Percentiles rank a stretch among this genome's conserved stretches.
Conservation (phyloP, 129 eudicot genomes). For the Logfia minima region DNA sequence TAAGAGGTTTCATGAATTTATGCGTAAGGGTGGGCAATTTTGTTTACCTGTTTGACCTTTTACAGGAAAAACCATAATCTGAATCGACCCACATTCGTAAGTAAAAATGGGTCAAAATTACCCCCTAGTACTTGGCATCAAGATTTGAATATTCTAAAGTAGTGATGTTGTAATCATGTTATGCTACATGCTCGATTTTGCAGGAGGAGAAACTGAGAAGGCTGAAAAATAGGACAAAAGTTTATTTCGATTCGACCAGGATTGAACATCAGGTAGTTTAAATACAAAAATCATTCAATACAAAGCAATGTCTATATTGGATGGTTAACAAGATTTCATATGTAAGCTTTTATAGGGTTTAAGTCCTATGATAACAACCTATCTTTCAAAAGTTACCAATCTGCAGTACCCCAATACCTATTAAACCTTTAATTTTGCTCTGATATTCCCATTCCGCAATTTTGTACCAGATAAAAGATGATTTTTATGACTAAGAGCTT, state of each 20-base stretch:
- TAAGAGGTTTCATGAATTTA: neutral
- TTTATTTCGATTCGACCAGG: constrained; percentile 62
- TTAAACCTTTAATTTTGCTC: no score
- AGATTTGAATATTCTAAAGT: constrained; percentile 6
- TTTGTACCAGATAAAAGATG: no score
- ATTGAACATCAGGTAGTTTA: constrained; percentile 70
- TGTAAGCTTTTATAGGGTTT: neutral
- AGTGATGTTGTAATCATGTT: constrained; percentile 19
- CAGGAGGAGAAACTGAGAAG: constrained; percentile 80
- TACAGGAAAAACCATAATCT: neutral
- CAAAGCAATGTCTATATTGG: neutral
- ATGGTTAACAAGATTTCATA: constrained; percentile 1
- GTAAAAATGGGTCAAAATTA: neutral
- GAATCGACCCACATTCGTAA: neutral
- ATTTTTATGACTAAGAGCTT: no score
- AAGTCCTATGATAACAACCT: no score
- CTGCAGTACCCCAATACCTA: no score
- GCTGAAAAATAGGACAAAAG: constrained; percentile 64
- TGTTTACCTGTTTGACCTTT: neutral
- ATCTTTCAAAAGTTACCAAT: no score
- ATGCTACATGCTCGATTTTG: constrained; percentile 25
- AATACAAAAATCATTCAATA: neutral
- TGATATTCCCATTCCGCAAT: no score
- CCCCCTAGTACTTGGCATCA: neutral
- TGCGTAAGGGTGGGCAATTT: neutral